These are phyloP conservation scores for Phytophthora agathidicida DNA, from an alignment of 352 stramenopile genomes.

Conservation along the genomic window DNA sequence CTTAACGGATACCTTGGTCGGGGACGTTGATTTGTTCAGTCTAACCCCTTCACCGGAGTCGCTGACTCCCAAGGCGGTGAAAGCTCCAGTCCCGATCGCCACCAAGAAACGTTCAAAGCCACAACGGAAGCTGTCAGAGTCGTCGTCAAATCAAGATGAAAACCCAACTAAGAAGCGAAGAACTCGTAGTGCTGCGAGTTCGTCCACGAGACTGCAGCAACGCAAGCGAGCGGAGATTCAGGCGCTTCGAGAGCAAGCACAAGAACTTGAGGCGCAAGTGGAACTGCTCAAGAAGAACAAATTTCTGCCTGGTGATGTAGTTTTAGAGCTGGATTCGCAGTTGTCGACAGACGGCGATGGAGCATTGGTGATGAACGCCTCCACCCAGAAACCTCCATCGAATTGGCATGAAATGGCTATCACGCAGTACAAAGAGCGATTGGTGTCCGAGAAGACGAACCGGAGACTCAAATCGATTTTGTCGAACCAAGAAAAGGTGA, in stretches of 20 bases:
- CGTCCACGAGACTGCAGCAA: slow-evolving; percentile 30
- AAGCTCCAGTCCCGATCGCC: background rate
- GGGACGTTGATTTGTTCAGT: background rate
- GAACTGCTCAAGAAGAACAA: slow-evolving; percentile 30
- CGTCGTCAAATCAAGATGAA: slow-evolving; percentile 11
- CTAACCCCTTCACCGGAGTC: background rate
- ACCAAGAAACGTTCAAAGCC: slow-evolving; percentile 4
- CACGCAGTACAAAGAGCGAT: slow-evolving; percentile 25
- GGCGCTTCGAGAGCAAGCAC: slow-evolving; percentile 24
- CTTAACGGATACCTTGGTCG: slow-evolving; percentile 3
- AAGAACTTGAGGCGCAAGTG: slow-evolving; percentile 31
- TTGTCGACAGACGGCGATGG: background rate
- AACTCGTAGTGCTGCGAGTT: slow-evolving; percentile 21
- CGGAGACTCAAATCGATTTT: slow-evolving; percentile 31
- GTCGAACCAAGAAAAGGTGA: slow-evolving; percentile 30
- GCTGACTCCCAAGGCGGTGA: slow-evolving; percentile 1
- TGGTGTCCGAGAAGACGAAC: slow-evolving; percentile 35
- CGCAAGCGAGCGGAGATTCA: slow-evolving; percentile 34
- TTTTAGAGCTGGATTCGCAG: slow-evolving; percentile 4
- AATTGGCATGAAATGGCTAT: slow-evolving; percentile 31
- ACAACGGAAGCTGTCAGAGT: background rate
- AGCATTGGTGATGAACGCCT: background rate
- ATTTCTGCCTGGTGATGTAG: slow-evolving; percentile 8
- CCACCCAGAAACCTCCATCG: background rate
- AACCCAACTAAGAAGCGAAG: slow-evolving; percentile 18